Percentiles rank a stretch among this genome's conserved stretches.
Conservation (phyloP, 352 stramenopile genomes). For the Phytophthora multivora region DNA sequence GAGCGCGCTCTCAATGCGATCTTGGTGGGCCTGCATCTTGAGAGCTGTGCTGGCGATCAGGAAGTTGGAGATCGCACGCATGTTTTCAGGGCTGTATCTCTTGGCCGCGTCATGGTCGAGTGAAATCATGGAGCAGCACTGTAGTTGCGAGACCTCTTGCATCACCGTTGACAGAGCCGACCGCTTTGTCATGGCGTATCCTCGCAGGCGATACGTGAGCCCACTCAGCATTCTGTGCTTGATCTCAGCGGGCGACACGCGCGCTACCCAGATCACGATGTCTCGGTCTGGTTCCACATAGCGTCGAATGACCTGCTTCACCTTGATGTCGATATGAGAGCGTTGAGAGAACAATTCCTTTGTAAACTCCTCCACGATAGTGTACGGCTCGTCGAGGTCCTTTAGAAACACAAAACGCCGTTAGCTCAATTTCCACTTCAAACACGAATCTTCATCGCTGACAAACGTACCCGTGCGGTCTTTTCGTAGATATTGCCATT, state of each 20-base stretch:
- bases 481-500: constrained; percentile 32
- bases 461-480: constrained; percentile 18
- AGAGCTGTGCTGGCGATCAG: constrained; percentile 36
- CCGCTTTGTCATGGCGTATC: constrained; percentile 39
- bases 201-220: constrained; percentile 32
- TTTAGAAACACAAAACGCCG: constrained; percentile 5
- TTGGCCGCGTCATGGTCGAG: constrained; percentile 30
- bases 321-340: constrained; percentile 25
- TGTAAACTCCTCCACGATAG: constrained; percentile 32
- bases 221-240: constrained; percentile 24
- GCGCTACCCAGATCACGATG: constrained; percentile 32
- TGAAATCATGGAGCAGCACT: constrained; percentile 34
- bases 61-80: constrained; percentile 42
- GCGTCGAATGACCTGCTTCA: constrained; percentile 33
- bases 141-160: constrained; percentile 27
- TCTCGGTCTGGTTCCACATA: constrained; percentile 33
- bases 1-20: constrained; percentile 47
- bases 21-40: constrained; percentile 37
- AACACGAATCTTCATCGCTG: not conserved
- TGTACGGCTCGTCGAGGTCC: constrained; percentile 37
- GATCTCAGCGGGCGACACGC: constrained; percentile 37
- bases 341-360: constrained; percentile 21
- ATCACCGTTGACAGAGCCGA: constrained; percentile 26
- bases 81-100: constrained; percentile 21
- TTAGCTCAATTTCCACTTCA: not conserved